Evolutionary conservation across 2,329 filamentous ascomycete species (phyloP), one percentile per base, ranked within the genome.

Genomic region (Fusarium beomiforme): DNA sequence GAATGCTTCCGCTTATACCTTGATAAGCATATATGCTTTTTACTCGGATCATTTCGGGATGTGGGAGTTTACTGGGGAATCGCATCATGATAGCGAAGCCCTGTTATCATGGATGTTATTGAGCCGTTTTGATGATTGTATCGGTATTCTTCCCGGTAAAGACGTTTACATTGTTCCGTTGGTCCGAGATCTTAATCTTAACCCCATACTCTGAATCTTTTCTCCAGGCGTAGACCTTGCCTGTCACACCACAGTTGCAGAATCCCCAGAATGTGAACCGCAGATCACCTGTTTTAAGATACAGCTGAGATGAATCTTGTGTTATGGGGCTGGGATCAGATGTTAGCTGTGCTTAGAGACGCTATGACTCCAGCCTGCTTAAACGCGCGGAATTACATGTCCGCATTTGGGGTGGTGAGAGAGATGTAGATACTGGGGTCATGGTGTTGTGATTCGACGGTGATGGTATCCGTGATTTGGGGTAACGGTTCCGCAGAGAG

Each of bases 1-100:
- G 63, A 60, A 60, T n/a, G 6, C 39, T 60, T 60, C 39, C 62
- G 61, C 19, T n/a, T 11, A 43, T 8, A 23, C 29, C 21, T 19
- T 39, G 37, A 36, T 21, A 19, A 31, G 29, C 11, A 41, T 21
- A 31, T 47, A 29, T 33, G 13, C 24, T 31, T 33, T 49, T 29
- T 49, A 14, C 24, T 49, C 67, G 70, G 70, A 37, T 60, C 64
- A 51, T 69, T 39, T 73, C 70, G 70, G 57, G 14, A 67, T 34
- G 56, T 16, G 39, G 47, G 19, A 6, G 26, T 29, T 29, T 29
- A 29, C 10, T 29, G 26, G 26, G 26, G n/a, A 29, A 42, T 23
- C 16, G 21, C 12, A 46, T 58, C 54, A 69, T 44, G 56, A 54
- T 16, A 31, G 8, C 16, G 31, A 24, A 19, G 29, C 10, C 6